Conservation (phyloP, 495 filamentous ascomycete genomes). For the Penicillium salamii region DNA sequence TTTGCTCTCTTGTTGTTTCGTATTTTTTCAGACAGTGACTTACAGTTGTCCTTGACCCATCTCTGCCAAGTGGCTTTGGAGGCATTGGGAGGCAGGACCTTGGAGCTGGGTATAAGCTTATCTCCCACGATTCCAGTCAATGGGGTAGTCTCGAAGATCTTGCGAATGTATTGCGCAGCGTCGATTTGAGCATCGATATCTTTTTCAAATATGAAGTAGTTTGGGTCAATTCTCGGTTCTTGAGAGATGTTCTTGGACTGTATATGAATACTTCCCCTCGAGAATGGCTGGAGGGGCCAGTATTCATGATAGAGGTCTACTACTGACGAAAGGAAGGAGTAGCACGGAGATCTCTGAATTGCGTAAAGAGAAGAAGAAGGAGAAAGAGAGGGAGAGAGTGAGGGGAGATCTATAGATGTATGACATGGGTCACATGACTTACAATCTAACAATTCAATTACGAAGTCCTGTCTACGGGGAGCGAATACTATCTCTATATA, state of each 20-base stretch:
- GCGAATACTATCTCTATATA: too few relatives aligned
- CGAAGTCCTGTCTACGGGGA: too few relatives aligned
- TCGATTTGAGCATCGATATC: neutral
- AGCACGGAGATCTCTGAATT: too few relatives aligned
- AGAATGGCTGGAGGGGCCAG: slow-evolving; percentile 49
- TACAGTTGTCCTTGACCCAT: neutral
- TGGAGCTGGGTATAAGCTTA: neutral
- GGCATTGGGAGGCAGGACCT: neutral
- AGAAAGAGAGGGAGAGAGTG: too few relatives aligned
- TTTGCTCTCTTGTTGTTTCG: neutral
- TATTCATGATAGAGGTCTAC: too few relatives aligned
- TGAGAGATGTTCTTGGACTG: slow-evolving; percentile 2
- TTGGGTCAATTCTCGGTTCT: neutral
- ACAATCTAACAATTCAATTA: too few relatives aligned
- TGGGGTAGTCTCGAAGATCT: neutral
- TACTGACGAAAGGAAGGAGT: too few relatives aligned
- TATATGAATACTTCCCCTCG: slow-evolving; percentile 48
- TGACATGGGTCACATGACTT: too few relatives aligned
- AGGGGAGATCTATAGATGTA: too few relatives aligned
- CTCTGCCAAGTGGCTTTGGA: neutral
- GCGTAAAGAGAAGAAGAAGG: too few relatives aligned
- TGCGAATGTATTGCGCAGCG: neutral
- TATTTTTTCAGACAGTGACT: neutral
- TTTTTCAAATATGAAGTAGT: neutral
- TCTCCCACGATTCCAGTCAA: neutral